phyloP scores from a whole-genome alignment of 2,329 filamentous ascomycete species.

The Stagonosporopsis rhizophila region DNA sequence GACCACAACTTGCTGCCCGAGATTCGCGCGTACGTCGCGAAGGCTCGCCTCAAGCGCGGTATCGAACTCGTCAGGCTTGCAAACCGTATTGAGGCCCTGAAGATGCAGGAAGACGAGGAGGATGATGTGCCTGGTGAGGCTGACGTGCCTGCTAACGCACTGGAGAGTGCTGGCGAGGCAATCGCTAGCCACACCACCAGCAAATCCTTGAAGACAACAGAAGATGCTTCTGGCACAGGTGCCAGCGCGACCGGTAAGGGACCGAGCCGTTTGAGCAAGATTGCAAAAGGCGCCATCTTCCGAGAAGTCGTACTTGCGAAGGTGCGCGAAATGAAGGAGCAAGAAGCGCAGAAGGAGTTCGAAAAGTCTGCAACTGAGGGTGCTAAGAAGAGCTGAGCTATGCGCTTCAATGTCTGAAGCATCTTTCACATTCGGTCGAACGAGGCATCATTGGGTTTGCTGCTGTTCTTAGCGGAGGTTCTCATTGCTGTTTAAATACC shows the following conservation, averaged over 20 bases:
- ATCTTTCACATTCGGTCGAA: constrained; percentile 14
- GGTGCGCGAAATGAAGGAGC: constrained; percentile 88
- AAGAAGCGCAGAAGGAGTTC: constrained; percentile 75
- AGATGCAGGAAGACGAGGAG: constrained; percentile 89
- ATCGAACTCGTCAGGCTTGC: constrained; percentile 96
- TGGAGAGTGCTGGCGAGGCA: constrained; percentile 61
- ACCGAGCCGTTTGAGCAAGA: constrained; percentile 60
- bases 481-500: constrained; percentile 38
- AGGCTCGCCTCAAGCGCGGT: constrained; percentile 87
- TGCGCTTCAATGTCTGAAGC: constrained; percentile 1
- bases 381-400: constrained; percentile 32
- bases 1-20: constrained; percentile 98
- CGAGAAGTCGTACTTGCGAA: constrained; percentile 93
- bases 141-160: constrained; percentile 68
- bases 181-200: constrained; percentile 43
- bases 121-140: constrained; percentile 67
- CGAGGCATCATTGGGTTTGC: constrained; percentile 29
- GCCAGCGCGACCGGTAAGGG: constrained; percentile 49
- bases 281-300: constrained; percentile 79
- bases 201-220: constrained; percentile 27
- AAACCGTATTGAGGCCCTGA: constrained; percentile 93
- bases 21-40: constrained; percentile 92
- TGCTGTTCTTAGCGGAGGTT: constrained; percentile 31
- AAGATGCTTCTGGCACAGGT: constrained; percentile 8
- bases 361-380: constrained; percentile 62